Evolutionary conservation across 1,139 yeast species (phyloP).

Genomic region (Lodderomyces oxycetoniae): DNA sequence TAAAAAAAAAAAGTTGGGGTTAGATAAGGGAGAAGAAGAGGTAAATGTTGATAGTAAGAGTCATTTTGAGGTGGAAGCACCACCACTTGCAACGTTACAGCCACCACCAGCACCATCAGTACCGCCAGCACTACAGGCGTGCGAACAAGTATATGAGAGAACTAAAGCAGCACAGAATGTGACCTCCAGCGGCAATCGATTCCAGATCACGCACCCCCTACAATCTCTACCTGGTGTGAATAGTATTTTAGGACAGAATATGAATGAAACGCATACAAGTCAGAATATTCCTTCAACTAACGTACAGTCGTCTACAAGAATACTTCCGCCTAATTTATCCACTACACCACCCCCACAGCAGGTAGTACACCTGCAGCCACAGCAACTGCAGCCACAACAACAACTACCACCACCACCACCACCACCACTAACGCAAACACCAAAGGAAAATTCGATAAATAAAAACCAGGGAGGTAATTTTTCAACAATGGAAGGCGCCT

Average conservation of each 20-base stretch:
- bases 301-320: background rate
- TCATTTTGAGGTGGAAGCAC: background rate
- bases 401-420: background rate
- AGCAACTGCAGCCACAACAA: conserved; percentile 2
- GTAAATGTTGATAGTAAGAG: background rate
- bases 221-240: conserved; percentile 9
- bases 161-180: background rate
- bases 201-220: too few species aligned
- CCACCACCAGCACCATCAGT: background rate
- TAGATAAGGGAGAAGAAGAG: background rate
- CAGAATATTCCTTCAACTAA: background rate
- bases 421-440: background rate
- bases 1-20: conserved; percentile 12
- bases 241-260: conserved; percentile 5
- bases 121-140: background rate
- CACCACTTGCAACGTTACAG: background rate
- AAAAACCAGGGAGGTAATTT: conserved; percentile 17
- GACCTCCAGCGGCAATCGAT: background rate
- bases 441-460: background rate
- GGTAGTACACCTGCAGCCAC: background rate
- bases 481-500: conserved; percentile 60
- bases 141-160: background rate
- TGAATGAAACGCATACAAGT: background rate
- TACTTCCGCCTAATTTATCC: too few species aligned
- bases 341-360: conserved; percentile 3